Evolutionary conservation across 768 basidiomycete genomes (phyloP).

Genomic region (Boletus bicolor): DNA sequence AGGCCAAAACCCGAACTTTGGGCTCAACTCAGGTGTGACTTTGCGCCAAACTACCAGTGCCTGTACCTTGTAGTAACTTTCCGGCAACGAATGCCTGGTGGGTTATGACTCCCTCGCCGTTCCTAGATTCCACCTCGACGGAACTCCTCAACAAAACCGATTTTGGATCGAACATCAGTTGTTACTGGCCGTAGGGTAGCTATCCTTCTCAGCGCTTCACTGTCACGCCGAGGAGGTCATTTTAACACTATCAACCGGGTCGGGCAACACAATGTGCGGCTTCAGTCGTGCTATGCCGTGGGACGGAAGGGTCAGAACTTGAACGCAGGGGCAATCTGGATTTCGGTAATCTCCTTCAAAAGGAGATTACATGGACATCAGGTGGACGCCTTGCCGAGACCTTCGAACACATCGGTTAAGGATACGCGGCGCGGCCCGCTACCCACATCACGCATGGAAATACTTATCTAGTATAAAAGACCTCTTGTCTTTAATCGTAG

Average conservation of each 20-base stretch:
- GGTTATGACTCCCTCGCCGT: neutral
- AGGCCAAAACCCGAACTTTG: no score
- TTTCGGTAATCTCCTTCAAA: neutral
- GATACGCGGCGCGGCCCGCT: neutral
- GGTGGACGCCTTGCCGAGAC: neutral
- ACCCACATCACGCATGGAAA: neutral
- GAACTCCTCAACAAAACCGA: neutral
- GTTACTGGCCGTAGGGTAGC: no score
- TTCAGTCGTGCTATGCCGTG: neutral
- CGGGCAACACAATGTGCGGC: no score
- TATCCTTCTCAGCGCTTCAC: neutral
- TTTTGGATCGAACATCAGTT: neutral
- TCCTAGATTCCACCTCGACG: neutral
- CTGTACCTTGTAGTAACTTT: neutral
- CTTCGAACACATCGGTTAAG: neutral
- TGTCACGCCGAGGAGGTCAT: neutral
- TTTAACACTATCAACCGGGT: neutral
- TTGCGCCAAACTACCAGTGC: no score
- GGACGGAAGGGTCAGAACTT: neutral
- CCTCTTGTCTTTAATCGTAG: neutral
- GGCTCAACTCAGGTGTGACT: no score
- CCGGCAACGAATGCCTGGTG: neutral
- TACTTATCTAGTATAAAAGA: neutral
- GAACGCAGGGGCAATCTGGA: neutral
- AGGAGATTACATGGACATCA: neutral